Percentiles rank a stretch among this genome's conserved stretches.
Evolutionary conservation across 805 yeast genomes (phyloP).

Genomic region (Yarrowia sp.): DNA sequence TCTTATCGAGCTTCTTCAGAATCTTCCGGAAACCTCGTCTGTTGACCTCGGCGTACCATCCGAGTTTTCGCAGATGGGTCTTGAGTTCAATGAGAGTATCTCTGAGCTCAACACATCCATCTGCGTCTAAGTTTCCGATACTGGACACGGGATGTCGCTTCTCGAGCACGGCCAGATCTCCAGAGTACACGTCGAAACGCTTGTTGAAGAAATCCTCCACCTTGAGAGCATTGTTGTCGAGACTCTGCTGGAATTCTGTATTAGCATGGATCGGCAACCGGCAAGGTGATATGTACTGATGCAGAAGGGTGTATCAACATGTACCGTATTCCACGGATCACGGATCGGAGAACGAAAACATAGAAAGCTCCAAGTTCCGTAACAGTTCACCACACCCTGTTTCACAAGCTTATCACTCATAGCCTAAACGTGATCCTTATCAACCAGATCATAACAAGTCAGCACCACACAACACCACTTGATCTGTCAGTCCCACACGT

Average conservation of each 20-base stretch:
- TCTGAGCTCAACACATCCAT: slow-evolving; percentile 68
- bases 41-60: slow-evolving; percentile 94
- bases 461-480: too few relatives aligned
- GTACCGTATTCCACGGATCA: too few relatives aligned
- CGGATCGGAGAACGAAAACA: too few relatives aligned
- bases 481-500: too few relatives aligned
- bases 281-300: too few relatives aligned
- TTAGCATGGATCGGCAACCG: not conserved
- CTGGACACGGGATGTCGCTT: slow-evolving; percentile 48
- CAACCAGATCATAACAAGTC: too few relatives aligned
- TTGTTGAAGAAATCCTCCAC: slow-evolving; percentile 81
- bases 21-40: slow-evolving; percentile 89
- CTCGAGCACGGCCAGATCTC: slow-evolving; percentile 60
- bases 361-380: too few relatives aligned
- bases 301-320: too few relatives aligned
- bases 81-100: slow-evolving; percentile 78
- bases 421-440: too few relatives aligned
- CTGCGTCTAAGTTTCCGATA: slow-evolving; percentile 50
- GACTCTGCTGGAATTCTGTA: slow-evolving; percentile 73
- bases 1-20: slow-evolving; percentile 88
- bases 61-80: slow-evolving; percentile 76
- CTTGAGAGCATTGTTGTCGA: slow-evolving; percentile 81
- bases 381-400: too few relatives aligned
- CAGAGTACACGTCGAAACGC: slow-evolving; percentile 74
- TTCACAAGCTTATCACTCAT: too few relatives aligned